Evolutionary conservation across 768 basidiomycete species (phyloP), one percentile per base, ranked within the genome.

Genomic region (Phaeotremella skinneri): DNA sequence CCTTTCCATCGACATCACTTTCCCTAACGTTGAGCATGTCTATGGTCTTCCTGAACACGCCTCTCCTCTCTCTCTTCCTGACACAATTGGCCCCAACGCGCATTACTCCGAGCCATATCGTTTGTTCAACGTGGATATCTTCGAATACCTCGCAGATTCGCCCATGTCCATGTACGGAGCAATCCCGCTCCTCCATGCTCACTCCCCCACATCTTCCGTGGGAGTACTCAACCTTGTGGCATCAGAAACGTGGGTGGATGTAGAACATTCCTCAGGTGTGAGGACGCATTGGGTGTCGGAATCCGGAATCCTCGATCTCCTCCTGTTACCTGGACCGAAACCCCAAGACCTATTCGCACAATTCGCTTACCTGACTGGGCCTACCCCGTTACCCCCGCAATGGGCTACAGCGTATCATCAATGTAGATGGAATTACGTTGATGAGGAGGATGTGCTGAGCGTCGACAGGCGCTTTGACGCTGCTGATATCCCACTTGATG

Each of bases 41-140:
- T 99, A 91, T 67, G 96, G 96, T 56, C 93, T 99, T 42, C 93
- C 96, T 13, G 90, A 99, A 77, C 96, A 92, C 64, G 94, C 96
- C 14, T 90, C 93, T 2, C 84, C 85, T 23, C 82, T 99, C 41
- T 88, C 88, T 25, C 84, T 99, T 4, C 93, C 92, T 9, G 84
- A 88, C 3, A 99, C 96, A 1, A 25, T 53, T 13, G 55, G 61
- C 26, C 83, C 85, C 0, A 90, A 92, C 62, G 85, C 89, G 23
- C 80, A 84, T 37, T 98, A 87, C 79, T 82, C 83, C 2, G 96
- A 98, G 30, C 96, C 96, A 0, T 98, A 93, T 79, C 85, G 96
- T 25, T 84, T 99, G 2, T 96, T 87, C 79, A 99, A 99, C 70
- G 80, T 87, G 52, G 96, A 99, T 70, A 92, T 97, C 39, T 98